Base-by-base conservation (phyloP, 371 early-diverging fungal species). In the Mortierella sp. region DNA sequence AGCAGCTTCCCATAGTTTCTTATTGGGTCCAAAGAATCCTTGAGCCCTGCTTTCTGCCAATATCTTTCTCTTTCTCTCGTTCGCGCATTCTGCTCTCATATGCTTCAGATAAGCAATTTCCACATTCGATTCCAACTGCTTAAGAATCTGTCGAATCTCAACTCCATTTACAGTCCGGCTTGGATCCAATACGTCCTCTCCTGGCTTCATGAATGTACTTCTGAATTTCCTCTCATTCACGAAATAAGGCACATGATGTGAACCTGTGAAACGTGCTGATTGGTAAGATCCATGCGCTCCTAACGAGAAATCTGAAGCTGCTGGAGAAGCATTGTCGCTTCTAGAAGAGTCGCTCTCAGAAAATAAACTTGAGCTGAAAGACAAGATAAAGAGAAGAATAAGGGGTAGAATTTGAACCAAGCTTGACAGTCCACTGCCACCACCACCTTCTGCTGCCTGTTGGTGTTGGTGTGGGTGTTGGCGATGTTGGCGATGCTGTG, bases 21-120 rank as follows among this genome's bases (percentile, higher is more conserved):
- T 63, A 40, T 77, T 56, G 2, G 67, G 64, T 23, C 77, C 68
- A 35, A 62, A 77, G 62, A 68, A 77, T 15, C 77, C 77, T 64
- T 68, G 59, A 31, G 77, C 72, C 53, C 68, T 63, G 40, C 60
- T 68, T 6, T 72, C 59, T 17, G 77, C 77, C 35, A 65, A 29
- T 2, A 68, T 61, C 56, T 77, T 77, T 10, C 42, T 26, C 32
- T 67, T 40, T 26, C 28, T 62, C 51, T 77, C 77, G 26, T 64
- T 58, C 6, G 35, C 0, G 56, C 77, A 77, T 57, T 61, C 55
- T 13, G 26, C 19, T 28, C 40, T 40, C 72, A 68, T 68, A 9
- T 62, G 35, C 37, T 47, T 67, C 62, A 68, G 26, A 31, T 68
- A 77, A 0, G 51, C 49, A 9, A 10, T 29, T 65, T 77, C 77